Percentiles rank a stretch among this genome's conserved stretches.
Conservation (phyloP, 768 basidiomycete genomes). For the Mycena galopus region DNA sequence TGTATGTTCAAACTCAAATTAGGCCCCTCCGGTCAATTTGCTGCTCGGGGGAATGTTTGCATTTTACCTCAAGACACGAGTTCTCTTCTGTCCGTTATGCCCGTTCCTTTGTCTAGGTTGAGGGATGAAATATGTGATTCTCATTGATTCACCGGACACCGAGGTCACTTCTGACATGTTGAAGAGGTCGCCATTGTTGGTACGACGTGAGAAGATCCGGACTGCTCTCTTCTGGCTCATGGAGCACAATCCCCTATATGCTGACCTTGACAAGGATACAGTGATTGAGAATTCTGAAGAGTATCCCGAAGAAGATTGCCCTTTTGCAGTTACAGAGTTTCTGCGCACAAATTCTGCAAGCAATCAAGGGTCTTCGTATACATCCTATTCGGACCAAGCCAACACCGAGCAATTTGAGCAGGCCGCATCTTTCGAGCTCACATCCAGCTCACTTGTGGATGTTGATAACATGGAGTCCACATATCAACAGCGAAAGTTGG, state of each 20-base stretch:
- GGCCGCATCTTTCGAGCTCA: neutral
- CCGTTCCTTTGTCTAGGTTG: conserved; percentile 26
- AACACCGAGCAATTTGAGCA: neutral
- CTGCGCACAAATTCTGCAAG: conserved; percentile 16
- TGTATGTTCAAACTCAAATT: conserved; percentile 37
- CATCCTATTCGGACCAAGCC: neutral
- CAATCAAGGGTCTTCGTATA: conserved; percentile 14
- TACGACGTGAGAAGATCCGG: neutral
- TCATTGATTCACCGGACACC: conserved; percentile 34
- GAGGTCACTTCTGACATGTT: conserved; percentile 25
- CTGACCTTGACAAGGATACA: conserved; percentile 21
- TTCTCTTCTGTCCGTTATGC: conserved; percentile 14
- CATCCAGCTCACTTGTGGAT: conserved; percentile 31
- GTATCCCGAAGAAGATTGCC: conserved; percentile 24
- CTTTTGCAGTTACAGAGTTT: conserved; percentile 18
- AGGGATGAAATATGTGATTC: conserved; percentile 37
- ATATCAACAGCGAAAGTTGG: conserved; percentile 2
- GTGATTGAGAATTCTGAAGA: neutral
- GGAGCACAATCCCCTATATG: conserved; percentile 22
- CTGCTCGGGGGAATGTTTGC: conserved; percentile 39
- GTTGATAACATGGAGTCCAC: conserved; percentile 29
- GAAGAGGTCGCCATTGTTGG: neutral
- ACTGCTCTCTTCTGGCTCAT: neutral
- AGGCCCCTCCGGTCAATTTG: conserved; percentile 37
- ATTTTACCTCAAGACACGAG: conserved; percentile 37